Evolutionary conservation across 2,329 filamentous ascomycete species (phyloP).

Genomic region (Botrytis deweyae): DNA sequence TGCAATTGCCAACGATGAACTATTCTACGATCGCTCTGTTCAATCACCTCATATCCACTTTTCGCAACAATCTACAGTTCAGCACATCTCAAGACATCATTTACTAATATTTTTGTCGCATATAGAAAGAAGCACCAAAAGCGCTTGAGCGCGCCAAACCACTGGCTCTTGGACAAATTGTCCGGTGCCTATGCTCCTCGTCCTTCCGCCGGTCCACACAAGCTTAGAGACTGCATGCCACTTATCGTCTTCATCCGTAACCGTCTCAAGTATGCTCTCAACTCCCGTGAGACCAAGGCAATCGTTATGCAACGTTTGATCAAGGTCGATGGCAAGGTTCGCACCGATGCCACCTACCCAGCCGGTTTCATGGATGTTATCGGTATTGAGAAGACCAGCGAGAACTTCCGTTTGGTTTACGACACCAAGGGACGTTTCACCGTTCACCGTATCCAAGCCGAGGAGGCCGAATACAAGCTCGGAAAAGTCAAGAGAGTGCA

Average conservation of each 20-base stretch:
- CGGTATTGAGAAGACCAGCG: constrained; percentile 98
- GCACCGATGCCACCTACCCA: constrained; percentile 97
- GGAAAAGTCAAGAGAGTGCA: constrained; percentile 99
- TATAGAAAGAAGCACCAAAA: constrained; percentile 98
- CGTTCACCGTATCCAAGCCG: constrained; percentile 97
- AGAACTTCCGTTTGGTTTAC: constrained; percentile 99
- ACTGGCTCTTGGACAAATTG: constrained; percentile 99
- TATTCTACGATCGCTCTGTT: neutral
- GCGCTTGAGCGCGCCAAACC: constrained; percentile 97
- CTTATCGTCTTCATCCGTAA: constrained; percentile 97
- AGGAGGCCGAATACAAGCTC: constrained; percentile 99
- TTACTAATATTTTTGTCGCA: constrained; percentile 27
- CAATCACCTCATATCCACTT: neutral
- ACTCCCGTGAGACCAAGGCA: constrained; percentile 93
- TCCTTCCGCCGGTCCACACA: constrained; percentile 87
- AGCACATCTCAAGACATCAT: neutral
- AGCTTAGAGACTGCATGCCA: constrained; percentile 98
- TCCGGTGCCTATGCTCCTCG: constrained; percentile 81
- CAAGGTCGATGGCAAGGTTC: constrained; percentile 99
- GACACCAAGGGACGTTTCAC: constrained; percentile 99
- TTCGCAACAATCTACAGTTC: neutral
- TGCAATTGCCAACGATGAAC: neutral
- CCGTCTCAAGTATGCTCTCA: constrained; percentile 99
- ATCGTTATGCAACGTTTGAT: constrained; percentile 99
- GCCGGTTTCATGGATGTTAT: constrained; percentile 99